Conservation (phyloP, 495 filamentous ascomycete species). For the Bryoglossum gracile region DNA sequence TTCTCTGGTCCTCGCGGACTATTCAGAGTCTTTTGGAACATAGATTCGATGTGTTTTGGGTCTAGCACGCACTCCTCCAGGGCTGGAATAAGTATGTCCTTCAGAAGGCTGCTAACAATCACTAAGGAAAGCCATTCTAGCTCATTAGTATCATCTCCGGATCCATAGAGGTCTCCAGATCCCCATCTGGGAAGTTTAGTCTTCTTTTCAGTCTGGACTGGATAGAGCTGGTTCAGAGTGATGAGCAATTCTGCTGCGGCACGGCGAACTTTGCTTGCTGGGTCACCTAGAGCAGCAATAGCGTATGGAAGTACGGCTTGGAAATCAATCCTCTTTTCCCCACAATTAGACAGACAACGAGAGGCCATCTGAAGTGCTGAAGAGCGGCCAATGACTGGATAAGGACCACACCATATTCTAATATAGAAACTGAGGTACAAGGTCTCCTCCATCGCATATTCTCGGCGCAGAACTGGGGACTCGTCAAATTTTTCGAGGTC, state of each 20-base stretch:
- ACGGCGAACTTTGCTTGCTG: slow-evolving; percentile 62
- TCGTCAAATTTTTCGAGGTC: slow-evolving; percentile 50
- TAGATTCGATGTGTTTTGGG: slow-evolving; percentile 50
- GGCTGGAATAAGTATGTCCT: slow-evolving; percentile 55
- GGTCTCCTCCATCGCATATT: slow-evolving; percentile 47
- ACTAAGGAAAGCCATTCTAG: slow-evolving; percentile 53
- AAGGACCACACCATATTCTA: slow-evolving; percentile 63
- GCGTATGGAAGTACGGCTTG: slow-evolving; percentile 75
- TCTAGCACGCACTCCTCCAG: slow-evolving; percentile 83
- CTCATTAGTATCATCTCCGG: slow-evolving; percentile 37
- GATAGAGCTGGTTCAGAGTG: slow-evolving; percentile 33
- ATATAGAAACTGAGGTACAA: slow-evolving; percentile 72
- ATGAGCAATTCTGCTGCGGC: slow-evolving; percentile 60
- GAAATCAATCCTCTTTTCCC: slow-evolving; percentile 50
- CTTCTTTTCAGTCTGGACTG: slow-evolving; percentile 16
- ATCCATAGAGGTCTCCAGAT: slow-evolving; percentile 49
- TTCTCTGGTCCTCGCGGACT: slow-evolving; percentile 28
- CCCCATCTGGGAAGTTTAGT: slow-evolving; percentile 40
- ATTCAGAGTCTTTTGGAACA: slow-evolving; percentile 52
- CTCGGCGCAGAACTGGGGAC: slow-evolving; percentile 49
- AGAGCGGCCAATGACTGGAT: slow-evolving; percentile 56
- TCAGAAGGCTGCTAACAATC: slow-evolving; percentile 52
- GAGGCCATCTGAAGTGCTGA: slow-evolving; percentile 59
- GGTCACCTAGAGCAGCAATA: slow-evolving; percentile 64
- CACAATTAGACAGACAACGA: slow-evolving; percentile 40